These are phyloP conservation scores for Beauveria medogensis DNA, from an alignment of 2,329 filamentous ascomycete species.

Conservation along the genomic window DNA sequence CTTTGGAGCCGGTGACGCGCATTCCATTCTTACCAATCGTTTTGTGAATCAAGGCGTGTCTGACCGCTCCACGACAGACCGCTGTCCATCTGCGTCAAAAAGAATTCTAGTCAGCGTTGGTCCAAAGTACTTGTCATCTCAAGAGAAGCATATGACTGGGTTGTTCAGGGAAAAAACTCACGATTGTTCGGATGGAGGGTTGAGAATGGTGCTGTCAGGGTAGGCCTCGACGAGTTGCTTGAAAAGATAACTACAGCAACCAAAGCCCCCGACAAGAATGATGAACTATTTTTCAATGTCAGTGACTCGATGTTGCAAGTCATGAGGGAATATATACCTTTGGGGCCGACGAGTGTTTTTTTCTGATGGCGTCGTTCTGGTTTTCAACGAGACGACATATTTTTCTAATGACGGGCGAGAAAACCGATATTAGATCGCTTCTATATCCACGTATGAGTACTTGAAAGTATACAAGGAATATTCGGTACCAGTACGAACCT, in stretches of 20 bases:
- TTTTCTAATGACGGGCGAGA: conserved; percentile 15
- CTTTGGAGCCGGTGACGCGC: too few species aligned
- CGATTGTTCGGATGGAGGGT: conserved; percentile 24
- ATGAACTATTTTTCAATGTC: too few species aligned
- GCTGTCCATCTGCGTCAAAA: conserved; percentile 24
- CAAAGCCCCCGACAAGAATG: conserved; percentile 32
- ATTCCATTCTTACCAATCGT: not conserved
- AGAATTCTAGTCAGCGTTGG: too few species aligned
- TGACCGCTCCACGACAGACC: conserved; percentile 26
- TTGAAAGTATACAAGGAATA: too few species aligned
- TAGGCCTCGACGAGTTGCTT: conserved; percentile 11
- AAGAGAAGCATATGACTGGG: rapidly evolving
- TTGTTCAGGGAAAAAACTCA: conserved; percentile 15
- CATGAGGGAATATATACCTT: not conserved
- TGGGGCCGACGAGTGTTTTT: not conserved
- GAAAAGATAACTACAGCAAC: conserved; percentile 23
- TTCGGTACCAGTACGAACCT: not conserved
- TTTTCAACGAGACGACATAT: conserved; percentile 17
- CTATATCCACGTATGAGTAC: conserved; percentile 7
- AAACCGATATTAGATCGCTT: conserved; percentile 18
- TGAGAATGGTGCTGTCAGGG: conserved; percentile 19
- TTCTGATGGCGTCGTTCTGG: conserved; percentile 15
- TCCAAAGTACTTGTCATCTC: not conserved
- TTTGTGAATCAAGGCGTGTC: conserved; percentile 2
- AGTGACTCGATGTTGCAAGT: too few species aligned